Percentiles rank a stretch among this genome's conserved stretches.
Conservation (phyloP, 2,329 filamentous ascomycete species). For the Microascus cirrosus region DNA sequence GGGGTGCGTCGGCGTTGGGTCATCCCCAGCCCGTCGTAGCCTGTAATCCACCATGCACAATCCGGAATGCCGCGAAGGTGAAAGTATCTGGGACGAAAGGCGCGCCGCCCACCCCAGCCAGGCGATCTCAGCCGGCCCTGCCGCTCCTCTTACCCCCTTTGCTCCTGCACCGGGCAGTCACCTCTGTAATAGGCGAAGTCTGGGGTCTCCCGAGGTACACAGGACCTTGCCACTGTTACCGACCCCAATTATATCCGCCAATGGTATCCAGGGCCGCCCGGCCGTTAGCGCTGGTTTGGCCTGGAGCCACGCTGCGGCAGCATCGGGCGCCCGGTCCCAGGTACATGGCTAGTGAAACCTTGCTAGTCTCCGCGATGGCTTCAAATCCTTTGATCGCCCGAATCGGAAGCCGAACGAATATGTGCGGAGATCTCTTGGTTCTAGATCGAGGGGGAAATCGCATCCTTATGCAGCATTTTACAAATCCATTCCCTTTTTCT, state of each 20-base stretch:
- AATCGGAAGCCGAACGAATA: not conserved
- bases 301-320: not conserved
- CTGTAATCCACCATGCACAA: conserved; percentile 6
- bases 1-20: conserved; percentile 6
- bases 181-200: not conserved
- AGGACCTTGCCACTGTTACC: not conserved
- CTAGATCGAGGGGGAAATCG: not conserved
- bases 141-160: not conserved
- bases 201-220: conserved; percentile 1
- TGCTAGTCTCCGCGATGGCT: conserved; percentile 3
- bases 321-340: not conserved
- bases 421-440: not conserved
- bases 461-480: not conserved
- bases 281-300: not conserved
- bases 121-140: conserved; percentile 3
- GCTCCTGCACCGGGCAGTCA: not conserved
- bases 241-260: not conserved
- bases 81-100: not conserved
- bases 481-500: not conserved
- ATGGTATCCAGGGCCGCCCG: not conserved
- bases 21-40: conserved; percentile 5
- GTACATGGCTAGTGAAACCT: not conserved
- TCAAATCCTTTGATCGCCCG: not conserved
- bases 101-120: not conserved
- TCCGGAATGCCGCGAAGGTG: conserved; percentile 5